Base-by-base conservation (phyloP, 495 filamentous ascomycete genomes). In the Barbatosphaeria neglecta region DNA sequence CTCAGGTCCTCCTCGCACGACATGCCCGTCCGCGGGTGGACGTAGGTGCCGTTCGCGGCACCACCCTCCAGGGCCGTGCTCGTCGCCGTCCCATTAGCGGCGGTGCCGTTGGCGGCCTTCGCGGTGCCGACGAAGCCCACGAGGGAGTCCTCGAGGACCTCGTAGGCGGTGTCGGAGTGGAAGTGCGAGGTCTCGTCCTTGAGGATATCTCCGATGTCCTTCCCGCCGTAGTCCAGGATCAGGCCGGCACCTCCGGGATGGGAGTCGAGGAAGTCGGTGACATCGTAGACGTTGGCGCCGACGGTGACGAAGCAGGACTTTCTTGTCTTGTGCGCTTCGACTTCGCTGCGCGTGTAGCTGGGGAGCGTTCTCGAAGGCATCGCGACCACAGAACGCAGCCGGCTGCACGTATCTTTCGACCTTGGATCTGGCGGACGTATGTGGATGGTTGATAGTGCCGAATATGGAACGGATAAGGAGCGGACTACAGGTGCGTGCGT, bases 301-400 rank as follows among this genome's bases (percentile, higher is more conserved):
- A 95, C 63, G 0, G 86, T 90, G 52, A 99, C 87, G 72, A 88
- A 99, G 74, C 93, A 97, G 19, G 86, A 93, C 61, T 89, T 81
- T 33, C 61, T 64, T 40, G 75, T 82, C 57, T 87, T 93, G 62
- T 90, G 87, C 51, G 80, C 72, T 58, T 79, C 77, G 52, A 99
- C 80, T 60, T 97, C 86, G 48, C 80, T 75, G 54, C 72, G 64
- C 24, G 83, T 80, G 57, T 95, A 79, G 18, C 81, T 92, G 35
- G 90, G 89, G 22, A 96, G 74, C 33, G 75, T 82, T 56, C 73
- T 75, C 42, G 66, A 67, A 15, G 70, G 64, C 65, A 70, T 70
- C 15, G 51, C 65, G 44, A 42, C 49, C 54, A 19, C 15, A n/a
- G n/a, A n/a, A n/a, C n/a, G n/a, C n/a, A n/a, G n/a, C n/a, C n/a